Conservation (phyloP, 139 green algal genomes). For the Pseudopediastrum boryanum region DNA sequence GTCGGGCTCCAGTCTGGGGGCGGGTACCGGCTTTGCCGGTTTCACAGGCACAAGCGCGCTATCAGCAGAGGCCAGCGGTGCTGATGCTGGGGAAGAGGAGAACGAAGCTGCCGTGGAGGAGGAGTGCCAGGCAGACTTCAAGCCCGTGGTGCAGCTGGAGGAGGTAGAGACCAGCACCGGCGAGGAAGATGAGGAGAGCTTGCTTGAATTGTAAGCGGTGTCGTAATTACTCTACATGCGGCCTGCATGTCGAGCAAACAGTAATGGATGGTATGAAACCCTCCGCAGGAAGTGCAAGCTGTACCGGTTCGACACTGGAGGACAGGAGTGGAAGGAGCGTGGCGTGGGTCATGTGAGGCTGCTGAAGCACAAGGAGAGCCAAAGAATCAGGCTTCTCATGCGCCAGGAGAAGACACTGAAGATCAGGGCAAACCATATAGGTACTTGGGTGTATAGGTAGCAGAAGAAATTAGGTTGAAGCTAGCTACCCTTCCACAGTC, state of each 20-base stretch:
- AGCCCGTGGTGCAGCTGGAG: slow-evolving; percentile 94
- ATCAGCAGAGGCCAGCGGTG: slow-evolving; percentile 26
- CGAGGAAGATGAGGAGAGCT: slow-evolving; percentile 91
- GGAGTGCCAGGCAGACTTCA: slow-evolving; percentile 93
- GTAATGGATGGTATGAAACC: background rate
- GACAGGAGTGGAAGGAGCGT: slow-evolving; percentile 98
- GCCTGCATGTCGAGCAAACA: background rate
- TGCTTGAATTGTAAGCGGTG: slow-evolving; percentile 87
- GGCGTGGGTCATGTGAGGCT: slow-evolving; percentile 90
- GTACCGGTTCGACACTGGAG: slow-evolving; percentile 93
- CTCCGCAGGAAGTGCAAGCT: slow-evolving; percentile 95
- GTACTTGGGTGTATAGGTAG: too few species aligned
- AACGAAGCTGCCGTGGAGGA: slow-evolving; percentile 74
- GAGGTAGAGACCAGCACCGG: slow-evolving; percentile 93
- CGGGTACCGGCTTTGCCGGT: slow-evolving; percentile 73
- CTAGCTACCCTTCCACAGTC: too few species aligned
- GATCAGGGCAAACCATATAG: slow-evolving; percentile 96
- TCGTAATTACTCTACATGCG: background rate
- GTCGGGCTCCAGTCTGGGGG: slow-evolving; percentile 59
- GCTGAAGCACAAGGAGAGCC: slow-evolving; percentile 92
- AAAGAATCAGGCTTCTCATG: slow-evolving; percentile 95
- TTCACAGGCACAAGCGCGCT: slow-evolving; percentile 60
- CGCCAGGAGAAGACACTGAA: slow-evolving; percentile 98
- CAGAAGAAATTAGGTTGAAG: too few species aligned
- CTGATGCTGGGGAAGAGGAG: slow-evolving; percentile 54